These are phyloP conservation scores for Yarrowia deformans DNA, from an alignment of 805 yeast genomes.

Conservation along the genomic window DNA sequence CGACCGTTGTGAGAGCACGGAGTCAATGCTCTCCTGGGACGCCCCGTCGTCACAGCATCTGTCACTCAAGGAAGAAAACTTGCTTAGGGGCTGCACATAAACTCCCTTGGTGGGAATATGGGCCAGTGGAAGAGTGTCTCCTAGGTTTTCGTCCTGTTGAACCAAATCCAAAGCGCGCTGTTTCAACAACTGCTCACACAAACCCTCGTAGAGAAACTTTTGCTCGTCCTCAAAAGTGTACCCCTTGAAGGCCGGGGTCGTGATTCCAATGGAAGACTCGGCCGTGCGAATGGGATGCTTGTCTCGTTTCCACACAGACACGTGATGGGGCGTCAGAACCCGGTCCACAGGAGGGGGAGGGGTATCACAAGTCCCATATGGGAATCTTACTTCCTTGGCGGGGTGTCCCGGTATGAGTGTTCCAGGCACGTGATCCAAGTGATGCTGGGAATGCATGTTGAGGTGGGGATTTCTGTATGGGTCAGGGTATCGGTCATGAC, in stretches of 20 bases:
- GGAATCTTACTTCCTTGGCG: neutral
- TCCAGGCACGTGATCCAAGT: too few relatives aligned
- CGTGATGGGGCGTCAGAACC: neutral
- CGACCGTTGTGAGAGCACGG: neutral
- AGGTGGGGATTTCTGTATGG: too few relatives aligned
- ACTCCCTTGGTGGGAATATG: neutral
- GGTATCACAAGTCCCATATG: neutral
- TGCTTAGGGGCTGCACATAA: neutral
- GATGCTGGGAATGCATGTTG: too few relatives aligned
- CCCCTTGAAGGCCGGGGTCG: neutral
- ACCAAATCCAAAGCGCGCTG: neutral
- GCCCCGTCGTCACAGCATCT: too few relatives aligned
- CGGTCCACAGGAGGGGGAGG: slow-evolving; percentile 7
- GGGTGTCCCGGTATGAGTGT: neutral
- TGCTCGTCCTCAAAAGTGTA: slow-evolving; percentile 1
- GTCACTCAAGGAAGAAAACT: neutral
- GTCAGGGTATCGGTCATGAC: too few relatives aligned
- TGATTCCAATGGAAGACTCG: neutral
- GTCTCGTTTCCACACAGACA: neutral
- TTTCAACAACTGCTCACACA: slow-evolving; percentile 10
- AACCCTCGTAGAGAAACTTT: slow-evolving; percentile 1
- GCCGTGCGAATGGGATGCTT: slow-evolving; percentile 3
- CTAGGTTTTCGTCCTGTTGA: neutral
- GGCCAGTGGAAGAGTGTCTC: neutral
- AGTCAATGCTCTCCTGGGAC: neutral